These are phyloP conservation scores for Ceratocystis cacaofunesta DNA, from an alignment of 2,329 filamentous ascomycete species.

Conservation along the genomic window DNA sequence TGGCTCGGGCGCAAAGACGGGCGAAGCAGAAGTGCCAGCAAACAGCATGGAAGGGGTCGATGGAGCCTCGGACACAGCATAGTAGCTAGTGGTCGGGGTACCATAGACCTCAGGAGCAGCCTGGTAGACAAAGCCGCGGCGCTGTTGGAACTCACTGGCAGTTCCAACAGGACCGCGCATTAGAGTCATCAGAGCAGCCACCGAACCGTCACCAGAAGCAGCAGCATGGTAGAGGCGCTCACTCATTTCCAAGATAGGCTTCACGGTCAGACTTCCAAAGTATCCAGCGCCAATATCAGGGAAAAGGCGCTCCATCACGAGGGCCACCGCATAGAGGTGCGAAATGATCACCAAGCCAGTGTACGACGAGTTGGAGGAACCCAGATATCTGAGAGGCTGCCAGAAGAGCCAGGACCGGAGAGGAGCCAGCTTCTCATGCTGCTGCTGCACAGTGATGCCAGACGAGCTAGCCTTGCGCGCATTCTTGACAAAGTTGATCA, in stretches of 20 bases:
- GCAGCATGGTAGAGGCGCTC: constrained; percentile 43
- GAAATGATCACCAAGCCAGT: constrained; percentile 71
- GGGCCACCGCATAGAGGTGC: constrained; percentile 78
- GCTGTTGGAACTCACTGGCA: constrained; percentile 11
- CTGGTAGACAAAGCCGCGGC: constrained; percentile 9
- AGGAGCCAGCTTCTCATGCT: constrained; percentile 79
- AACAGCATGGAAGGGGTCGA: constrained; percentile 10
- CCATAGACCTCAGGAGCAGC: constrained; percentile 8
- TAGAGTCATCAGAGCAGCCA: neutral
- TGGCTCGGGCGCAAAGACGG: constrained; percentile 6
- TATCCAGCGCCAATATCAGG: constrained; percentile 83
- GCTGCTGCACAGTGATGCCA: constrained; percentile 46
- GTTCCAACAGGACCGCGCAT: constrained; percentile 11
- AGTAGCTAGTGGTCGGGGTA: constrained; percentile 11
- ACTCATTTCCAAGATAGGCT: constrained; percentile 75
- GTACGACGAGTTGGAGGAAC: constrained; percentile 59
- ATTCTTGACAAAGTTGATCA: constrained; percentile 58
- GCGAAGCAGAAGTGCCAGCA: constrained; percentile 1
- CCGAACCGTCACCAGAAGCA: neutral
- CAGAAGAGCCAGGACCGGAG: constrained; percentile 91
- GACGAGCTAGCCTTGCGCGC: constrained; percentile 52
- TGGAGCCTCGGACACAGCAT: constrained; percentile 9
- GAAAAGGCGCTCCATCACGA: constrained; percentile 80
- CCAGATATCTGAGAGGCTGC: constrained; percentile 73
- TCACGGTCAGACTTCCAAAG: constrained; percentile 64